A percentile compares a stretch with the other conserved stretches of the same genome.
Evolutionary conservation across 768 basidiomycete genomes (phyloP).

Genomic region (Floccularia luteovirens): DNA sequence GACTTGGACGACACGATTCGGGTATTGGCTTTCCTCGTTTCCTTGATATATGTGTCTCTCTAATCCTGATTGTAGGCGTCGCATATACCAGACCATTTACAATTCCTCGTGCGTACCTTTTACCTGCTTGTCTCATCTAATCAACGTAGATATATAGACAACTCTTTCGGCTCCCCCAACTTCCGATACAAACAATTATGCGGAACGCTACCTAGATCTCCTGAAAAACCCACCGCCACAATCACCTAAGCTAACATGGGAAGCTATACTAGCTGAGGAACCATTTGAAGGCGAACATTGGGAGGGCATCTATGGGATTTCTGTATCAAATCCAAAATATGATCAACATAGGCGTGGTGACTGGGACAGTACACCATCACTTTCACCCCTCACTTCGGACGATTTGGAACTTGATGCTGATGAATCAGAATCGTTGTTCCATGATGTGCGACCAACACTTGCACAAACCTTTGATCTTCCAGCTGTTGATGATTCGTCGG

Average conservation of each 20-base stretch:
- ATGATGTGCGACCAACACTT: slow-evolving; percentile 6
- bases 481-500: neutral
- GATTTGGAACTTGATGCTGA: slow-evolving; percentile 39
- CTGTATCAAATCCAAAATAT: slow-evolving; percentile 28
- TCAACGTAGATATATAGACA: slow-evolving; percentile 28
- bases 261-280: slow-evolving; percentile 72
- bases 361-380: slow-evolving; percentile 56
- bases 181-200: slow-evolving; percentile 38
- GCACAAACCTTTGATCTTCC: neutral
- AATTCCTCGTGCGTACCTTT: slow-evolving; percentile 49
- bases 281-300: slow-evolving; percentile 85
- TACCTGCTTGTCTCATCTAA: neutral
- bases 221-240: slow-evolving; percentile 35
- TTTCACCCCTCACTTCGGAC: slow-evolving; percentile 58
- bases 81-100: slow-evolving; percentile 64
- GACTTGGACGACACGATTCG: too few species aligned
- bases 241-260: slow-evolving; percentile 55
- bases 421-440: slow-evolving; percentile 20
- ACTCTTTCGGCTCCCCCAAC: slow-evolving; percentile 48
- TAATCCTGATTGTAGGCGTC: slow-evolving; percentile 51
- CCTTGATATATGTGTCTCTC: too few species aligned
- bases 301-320: slow-evolving; percentile 61
- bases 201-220: slow-evolving; percentile 43
- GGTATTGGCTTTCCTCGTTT: too few species aligned
- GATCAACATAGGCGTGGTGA: slow-evolving; percentile 34